Conservation (phyloP, 2,329 filamentous ascomycete genomes). For the Monosporascus sp. region DNA sequence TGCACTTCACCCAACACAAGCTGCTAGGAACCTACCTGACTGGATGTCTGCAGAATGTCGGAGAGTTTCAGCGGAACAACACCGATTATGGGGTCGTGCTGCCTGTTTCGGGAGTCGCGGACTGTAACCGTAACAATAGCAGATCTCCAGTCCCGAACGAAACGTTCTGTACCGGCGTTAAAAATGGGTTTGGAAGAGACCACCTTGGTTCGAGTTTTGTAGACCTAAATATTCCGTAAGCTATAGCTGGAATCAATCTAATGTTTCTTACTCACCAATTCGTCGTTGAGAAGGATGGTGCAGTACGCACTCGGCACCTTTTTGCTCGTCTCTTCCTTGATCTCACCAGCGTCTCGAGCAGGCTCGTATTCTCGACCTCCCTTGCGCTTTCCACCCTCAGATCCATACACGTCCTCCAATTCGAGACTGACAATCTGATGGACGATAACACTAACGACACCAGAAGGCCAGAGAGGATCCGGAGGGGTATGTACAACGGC, state of each 20-base stretch:
- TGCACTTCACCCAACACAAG: not conserved
- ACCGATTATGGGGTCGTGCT: slow-evolving; percentile 92
- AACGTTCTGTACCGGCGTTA: slow-evolving; percentile 91
- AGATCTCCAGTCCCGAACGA: slow-evolving; percentile 89
- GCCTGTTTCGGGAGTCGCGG: slow-evolving; percentile 78
- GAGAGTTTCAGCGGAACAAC: slow-evolving; percentile 84
- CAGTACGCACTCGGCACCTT: slow-evolving; percentile 87
- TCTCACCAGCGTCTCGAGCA: slow-evolving; percentile 76
- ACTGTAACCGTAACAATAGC: slow-evolving; percentile 82
- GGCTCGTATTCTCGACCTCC: slow-evolving; percentile 79
- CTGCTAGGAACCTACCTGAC: slow-evolving; percentile 45
- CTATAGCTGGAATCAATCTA: slow-evolving; percentile 8
- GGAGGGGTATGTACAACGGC: slow-evolving; percentile 86
- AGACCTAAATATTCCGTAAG: slow-evolving; percentile 44
- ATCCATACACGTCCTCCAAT: slow-evolving; percentile 85
- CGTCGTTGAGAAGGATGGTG: slow-evolving; percentile 84
- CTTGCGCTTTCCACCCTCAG: slow-evolving; percentile 66
- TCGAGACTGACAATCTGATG: slow-evolving; percentile 96
- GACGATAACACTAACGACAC: slow-evolving; percentile 77
- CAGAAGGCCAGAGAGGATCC: slow-evolving; percentile 93
- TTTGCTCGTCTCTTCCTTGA: slow-evolving; percentile 76
- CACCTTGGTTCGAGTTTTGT: slow-evolving; percentile 92
- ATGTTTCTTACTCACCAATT: slow-evolving; percentile 48
- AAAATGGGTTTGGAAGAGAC: slow-evolving; percentile 94
- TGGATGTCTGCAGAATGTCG: slow-evolving; percentile 81